phyloP scores from a whole-genome alignment of 495 filamentous ascomycete genomes.

The Hypoxylon intermedium region DNA sequence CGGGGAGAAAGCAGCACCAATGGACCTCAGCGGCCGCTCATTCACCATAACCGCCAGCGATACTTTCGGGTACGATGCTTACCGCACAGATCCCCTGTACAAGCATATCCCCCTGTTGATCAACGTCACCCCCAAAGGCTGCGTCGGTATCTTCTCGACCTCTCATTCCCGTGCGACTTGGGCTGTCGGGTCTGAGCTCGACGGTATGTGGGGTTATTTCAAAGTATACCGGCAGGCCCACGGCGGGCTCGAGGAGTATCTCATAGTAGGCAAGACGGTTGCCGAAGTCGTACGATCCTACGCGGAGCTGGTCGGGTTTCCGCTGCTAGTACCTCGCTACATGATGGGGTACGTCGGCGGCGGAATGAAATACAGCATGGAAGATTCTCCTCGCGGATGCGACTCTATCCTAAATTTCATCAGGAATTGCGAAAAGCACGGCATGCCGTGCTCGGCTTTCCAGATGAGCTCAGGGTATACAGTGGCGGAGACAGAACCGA shows the following conservation, averaged over 20 bases:
- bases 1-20: slow-evolving; percentile 73
- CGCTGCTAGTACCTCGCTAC: slow-evolving; percentile 69
- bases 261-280: slow-evolving; percentile 69
- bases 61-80: slow-evolving; percentile 73
- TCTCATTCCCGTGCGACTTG: slow-evolving; percentile 68
- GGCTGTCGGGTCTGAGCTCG: slow-evolving; percentile 72
- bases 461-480: slow-evolving; percentile 77
- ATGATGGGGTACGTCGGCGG: slow-evolving; percentile 73
- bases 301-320: slow-evolving; percentile 70
- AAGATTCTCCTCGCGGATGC: slow-evolving; percentile 65
- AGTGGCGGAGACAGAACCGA: slow-evolving; percentile 67
- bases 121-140: slow-evolving; percentile 64
- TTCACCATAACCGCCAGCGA: slow-evolving; percentile 72
- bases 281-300: slow-evolving; percentile 69
- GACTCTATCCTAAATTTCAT: slow-evolving; percentile 66
- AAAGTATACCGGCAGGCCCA: slow-evolving; percentile 74
- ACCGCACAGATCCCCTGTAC: slow-evolving; percentile 74
- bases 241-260: slow-evolving; percentile 73
- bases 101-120: slow-evolving; percentile 75
- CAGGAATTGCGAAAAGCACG: slow-evolving; percentile 63
- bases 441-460: slow-evolving; percentile 74
- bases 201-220: slow-evolving; percentile 73
- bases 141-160: slow-evolving; percentile 70
- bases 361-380: slow-evolving; percentile 73
- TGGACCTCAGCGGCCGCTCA: slow-evolving; percentile 70